phyloP scores from a whole-genome alignment of 2,329 filamentous ascomycete genomes.

The Herpotrichia juniperi region DNA sequence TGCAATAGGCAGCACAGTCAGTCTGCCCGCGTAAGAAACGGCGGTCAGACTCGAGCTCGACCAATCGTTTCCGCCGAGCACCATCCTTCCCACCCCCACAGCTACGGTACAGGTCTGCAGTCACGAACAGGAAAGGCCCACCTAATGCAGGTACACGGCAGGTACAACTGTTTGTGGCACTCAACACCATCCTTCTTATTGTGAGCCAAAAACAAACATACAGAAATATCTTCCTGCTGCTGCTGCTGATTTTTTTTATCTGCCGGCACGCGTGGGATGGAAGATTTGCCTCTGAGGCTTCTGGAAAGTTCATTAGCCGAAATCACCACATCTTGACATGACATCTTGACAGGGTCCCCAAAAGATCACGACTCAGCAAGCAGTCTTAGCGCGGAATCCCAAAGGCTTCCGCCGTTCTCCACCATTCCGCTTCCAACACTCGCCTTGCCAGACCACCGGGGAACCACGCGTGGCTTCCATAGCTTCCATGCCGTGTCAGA shows the following conservation, averaged over 20 bases:
- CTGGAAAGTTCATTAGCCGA: slow-evolving; percentile 40
- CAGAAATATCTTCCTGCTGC: neutral
- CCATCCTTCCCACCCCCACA: slow-evolving; percentile 34
- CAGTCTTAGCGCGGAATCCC: slow-evolving; percentile 29
- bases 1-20: slow-evolving; percentile 22
- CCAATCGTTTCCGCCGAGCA: slow-evolving; percentile 30
- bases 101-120: slow-evolving; percentile 24
- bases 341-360: slow-evolving; percentile 12
- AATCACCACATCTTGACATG: slow-evolving; percentile 22
- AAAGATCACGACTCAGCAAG: slow-evolving; percentile 35
- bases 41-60: slow-evolving; percentile 27
- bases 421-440: slow-evolving; percentile 12
- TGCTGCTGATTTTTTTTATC: neutral
- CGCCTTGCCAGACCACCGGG: slow-evolving; percentile 42
- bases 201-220: slow-evolving; percentile 14
- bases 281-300: slow-evolving; percentile 15
- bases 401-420: slow-evolving; percentile 30
- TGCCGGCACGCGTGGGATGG: neutral
- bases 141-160: slow-evolving; percentile 51
- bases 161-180: slow-evolving; percentile 34
- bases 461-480: slow-evolving; percentile 46
- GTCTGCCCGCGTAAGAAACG: slow-evolving; percentile 36
- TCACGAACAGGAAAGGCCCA: slow-evolving; percentile 25
- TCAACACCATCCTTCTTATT: slow-evolving; percentile 8
- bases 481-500: slow-evolving; percentile 29